Evolutionary conservation across 192 early-diverging fungal species (phyloP), one percentile per base, ranked within the genome.

Genomic region (Umbelopsis sp.): DNA sequence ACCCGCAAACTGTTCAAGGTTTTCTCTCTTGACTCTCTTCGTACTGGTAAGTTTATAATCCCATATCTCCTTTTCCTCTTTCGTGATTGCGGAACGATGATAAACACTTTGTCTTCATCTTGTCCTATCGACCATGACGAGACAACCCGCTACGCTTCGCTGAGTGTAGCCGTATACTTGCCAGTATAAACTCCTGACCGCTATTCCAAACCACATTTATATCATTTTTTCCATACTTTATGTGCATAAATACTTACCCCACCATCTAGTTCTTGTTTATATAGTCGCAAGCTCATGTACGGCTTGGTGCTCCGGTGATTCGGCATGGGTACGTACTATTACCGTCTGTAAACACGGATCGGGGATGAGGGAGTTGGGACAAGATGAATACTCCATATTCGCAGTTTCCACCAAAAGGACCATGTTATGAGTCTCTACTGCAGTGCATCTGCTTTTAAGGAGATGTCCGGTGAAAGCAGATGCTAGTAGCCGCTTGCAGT

Each of bases 51-150:
- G 55, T 61, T 61, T 35, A 35, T 7, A 61, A 11, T 35, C 30
- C 3, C 18, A 20, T 61, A 15, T 33, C 11, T 3, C 30, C 55
- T 25, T 61, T 18, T 25, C 25, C 13, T 33, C 10, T 16, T 33
- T 25, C 21, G 4, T 16, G 16, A 12, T 18, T 16, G 55, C 55
- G 55, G 55, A 33, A 61, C 55, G 55, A 61, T 61, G 55, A 61
- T 35, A 58, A 33, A 12, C 0, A 27, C 33, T 61, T 61, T 66
- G 75, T 77, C 76, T 73, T 78, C 71, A 72, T 67, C 70, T 70
- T 70, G 68, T 69, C 76, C 70, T 78, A 78, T 78, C 76, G 76
- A 78, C 76, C 76, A 78, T 78, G 76, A 69, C 65, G 76, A 78
- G 55, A 78, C 33, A 78, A 78, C 48, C 71, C 76, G 71, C 76